phyloP scores from a whole-genome alignment of 1,139 yeast genomes.

The Oligophagozyma castellii region DNA sequence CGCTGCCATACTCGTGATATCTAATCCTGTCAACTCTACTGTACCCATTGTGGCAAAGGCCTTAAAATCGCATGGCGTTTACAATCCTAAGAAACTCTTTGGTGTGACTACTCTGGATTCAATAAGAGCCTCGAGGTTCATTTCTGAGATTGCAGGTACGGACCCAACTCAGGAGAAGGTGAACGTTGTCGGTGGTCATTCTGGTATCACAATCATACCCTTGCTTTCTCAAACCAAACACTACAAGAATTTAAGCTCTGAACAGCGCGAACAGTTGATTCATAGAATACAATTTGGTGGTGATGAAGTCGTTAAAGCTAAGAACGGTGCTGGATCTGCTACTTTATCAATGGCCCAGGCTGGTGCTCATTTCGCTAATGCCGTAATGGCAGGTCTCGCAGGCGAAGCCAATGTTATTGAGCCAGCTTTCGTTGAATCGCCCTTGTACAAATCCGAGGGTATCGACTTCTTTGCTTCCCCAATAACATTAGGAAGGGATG shows the following conservation, averaged over 20 bases:
- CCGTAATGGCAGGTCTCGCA: conserved; percentile 64
- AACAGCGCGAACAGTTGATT: conserved; percentile 53
- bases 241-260: conserved; percentile 37
- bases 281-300: conserved; percentile 98
- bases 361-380: conserved; percentile 86
- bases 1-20: conserved; percentile 76
- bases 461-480: conserved; percentile 90
- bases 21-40: conserved; percentile 97
- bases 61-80: conserved; percentile 70
- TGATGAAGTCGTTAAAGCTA: conserved; percentile 97
- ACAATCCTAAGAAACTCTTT: conserved; percentile 81
- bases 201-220: conserved; percentile 97
- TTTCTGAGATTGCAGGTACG: conserved; percentile 38
- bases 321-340: conserved; percentile 98
- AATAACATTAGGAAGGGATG: conserved; percentile 78
- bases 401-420: conserved; percentile 63
- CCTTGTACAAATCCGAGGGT: conserved; percentile 70
- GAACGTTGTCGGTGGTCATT: conserved; percentile 92
- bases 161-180: conserved; percentile 64
- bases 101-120: conserved; percentile 97
- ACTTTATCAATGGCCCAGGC: conserved; percentile 98
- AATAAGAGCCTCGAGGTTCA: conserved; percentile 86
- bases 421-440: conserved; percentile 71
- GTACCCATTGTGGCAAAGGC: conserved; percentile 97
- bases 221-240: conserved; percentile 63